phyloP scores from a whole-genome alignment of 805 yeast species.

The Kuraishia molischiana region DNA sequence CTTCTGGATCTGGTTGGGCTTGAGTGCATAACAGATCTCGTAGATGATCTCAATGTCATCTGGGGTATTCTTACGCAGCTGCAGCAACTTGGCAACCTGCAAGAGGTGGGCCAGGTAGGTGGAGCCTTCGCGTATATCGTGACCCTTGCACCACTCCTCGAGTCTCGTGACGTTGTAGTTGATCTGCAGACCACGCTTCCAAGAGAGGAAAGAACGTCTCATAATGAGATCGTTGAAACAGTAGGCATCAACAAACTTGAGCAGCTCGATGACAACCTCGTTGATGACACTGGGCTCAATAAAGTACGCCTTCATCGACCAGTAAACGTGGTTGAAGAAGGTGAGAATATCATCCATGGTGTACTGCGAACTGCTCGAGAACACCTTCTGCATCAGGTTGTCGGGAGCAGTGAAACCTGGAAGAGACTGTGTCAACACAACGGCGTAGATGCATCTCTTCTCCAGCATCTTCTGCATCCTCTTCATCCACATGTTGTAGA shows the following conservation, averaged over 20 bases:
- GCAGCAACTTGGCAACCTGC: conserved; percentile 89
- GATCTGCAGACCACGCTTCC: conserved; percentile 97
- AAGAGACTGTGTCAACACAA: conserved; percentile 85
- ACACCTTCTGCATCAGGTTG: conserved; percentile 72
- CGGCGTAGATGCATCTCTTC: conserved; percentile 90
- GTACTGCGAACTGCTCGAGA: conserved; percentile 59
- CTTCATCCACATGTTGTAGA: conserved; percentile 95
- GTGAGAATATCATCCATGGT: conserved; percentile 93
- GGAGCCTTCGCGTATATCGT: conserved; percentile 81
- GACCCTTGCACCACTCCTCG: conserved; percentile 97
- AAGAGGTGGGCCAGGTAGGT: conserved; percentile 75
- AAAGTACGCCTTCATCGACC: conserved; percentile 88
- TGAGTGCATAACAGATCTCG: conserved; percentile 90
- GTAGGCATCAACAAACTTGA: conserved; percentile 81
- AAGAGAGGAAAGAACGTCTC: conserved; percentile 89
- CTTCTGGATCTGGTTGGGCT: conserved; percentile 93
- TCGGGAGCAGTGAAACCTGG: conserved; percentile 95
- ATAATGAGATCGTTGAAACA: conserved; percentile 93
- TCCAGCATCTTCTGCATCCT: conserved; percentile 85
- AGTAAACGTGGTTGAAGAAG: conserved; percentile 80
- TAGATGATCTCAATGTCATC: conserved; percentile 88
- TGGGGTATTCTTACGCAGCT: conserved; percentile 78
- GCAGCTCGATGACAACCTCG: conserved; percentile 73
- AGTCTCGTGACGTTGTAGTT: conserved; percentile 93
- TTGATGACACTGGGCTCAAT: conserved; percentile 78